These are phyloP conservation scores for Syncephalastrum monosporum DNA, from an alignment of 371 early-diverging fungal species.

Conservation along the genomic window DNA sequence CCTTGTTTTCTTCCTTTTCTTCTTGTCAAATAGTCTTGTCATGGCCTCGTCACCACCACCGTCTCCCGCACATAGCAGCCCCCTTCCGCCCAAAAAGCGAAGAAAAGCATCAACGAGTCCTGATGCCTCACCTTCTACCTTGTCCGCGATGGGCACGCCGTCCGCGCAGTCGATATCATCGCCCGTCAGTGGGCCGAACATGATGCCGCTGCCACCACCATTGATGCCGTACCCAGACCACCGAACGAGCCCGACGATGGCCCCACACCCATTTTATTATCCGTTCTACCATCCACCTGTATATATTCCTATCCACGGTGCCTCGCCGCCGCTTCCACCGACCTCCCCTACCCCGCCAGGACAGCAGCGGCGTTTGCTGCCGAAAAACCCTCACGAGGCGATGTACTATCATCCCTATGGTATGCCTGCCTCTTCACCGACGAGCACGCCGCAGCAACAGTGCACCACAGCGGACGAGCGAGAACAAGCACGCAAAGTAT, in stretches of 20 bases:
- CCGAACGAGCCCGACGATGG: conserved; percentile 3
- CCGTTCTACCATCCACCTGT: conserved; percentile 17
- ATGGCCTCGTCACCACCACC: conserved; percentile 2
- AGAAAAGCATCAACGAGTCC: conserved; percentile 9
- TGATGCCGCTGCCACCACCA: conserved; percentile 16
- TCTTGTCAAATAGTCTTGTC: background rate
- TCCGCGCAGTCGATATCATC: too few relatives aligned
- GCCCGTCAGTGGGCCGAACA: background rate
- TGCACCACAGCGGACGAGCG: conserved; percentile 40
- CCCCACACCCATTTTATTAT: conserved; percentile 10
- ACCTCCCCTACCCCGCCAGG: conserved; percentile 1
- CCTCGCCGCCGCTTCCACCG: conserved; percentile 7
- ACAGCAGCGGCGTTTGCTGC: too few relatives aligned
- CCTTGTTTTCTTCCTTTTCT: background rate
- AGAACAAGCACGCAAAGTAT: conserved; percentile 64
- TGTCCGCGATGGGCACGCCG: too few relatives aligned
- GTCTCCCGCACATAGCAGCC: conserved; percentile 5
- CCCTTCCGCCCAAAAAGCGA: conserved; percentile 16
- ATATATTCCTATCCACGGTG: conserved; percentile 11
- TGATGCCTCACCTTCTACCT: background rate
- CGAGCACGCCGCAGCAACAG: background rate
- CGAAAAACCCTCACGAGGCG: too few relatives aligned
- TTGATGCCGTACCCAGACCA: conserved; percentile 8
- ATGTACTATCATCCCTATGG: too few relatives aligned
- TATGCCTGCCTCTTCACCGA: conserved; percentile 8